Percentiles rank a stretch among this genome's conserved stretches.
Conservation (phyloP, 2,329 filamentous ascomycete genomes). For the Chalaropsis ovoidea region DNA sequence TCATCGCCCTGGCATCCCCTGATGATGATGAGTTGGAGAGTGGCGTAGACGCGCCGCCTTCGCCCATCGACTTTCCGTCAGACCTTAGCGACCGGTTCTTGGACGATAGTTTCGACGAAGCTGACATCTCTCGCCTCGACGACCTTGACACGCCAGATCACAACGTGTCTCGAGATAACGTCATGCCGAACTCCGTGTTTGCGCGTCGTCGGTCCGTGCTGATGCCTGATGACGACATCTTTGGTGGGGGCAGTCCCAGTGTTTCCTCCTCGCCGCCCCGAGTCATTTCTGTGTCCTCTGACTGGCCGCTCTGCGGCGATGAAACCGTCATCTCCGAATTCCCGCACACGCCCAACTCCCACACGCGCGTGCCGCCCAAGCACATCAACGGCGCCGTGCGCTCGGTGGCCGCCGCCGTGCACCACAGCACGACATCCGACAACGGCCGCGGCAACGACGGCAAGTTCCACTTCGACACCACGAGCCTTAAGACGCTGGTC, state of each 20-base stretch:
- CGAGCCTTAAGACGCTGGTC: constrained; percentile 56
- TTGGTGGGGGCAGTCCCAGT: constrained; percentile 36
- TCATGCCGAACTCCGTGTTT: background rate
- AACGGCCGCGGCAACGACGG: constrained; percentile 32
- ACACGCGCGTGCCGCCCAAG: constrained; percentile 28
- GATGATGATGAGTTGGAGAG: constrained; percentile 48
- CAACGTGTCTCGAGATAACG: constrained; percentile 1
- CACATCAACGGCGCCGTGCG: constrained; percentile 45
- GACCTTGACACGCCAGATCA: constrained; percentile 19
- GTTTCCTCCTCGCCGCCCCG: constrained; percentile 18
- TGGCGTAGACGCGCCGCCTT: constrained; percentile 34
- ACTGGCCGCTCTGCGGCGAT: constrained; percentile 23
- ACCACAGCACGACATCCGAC: constrained; percentile 42
- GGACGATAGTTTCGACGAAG: constrained; percentile 23
- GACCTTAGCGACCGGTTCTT: constrained; percentile 39
- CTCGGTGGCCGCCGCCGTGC: constrained; percentile 55
- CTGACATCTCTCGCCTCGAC: background rate
- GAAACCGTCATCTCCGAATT: constrained; percentile 32
- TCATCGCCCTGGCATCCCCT: constrained; percentile 71
- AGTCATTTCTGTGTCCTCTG: constrained; percentile 10
- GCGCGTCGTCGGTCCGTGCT: constrained; percentile 51
- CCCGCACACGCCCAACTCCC: constrained; percentile 26
- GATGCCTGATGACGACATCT: constrained; percentile 56
- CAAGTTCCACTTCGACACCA: constrained; percentile 58
- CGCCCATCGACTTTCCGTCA: constrained; percentile 35